Conservation (phyloP, 345 rosid species). For the Eucalyptus cladocalyx region DNA sequence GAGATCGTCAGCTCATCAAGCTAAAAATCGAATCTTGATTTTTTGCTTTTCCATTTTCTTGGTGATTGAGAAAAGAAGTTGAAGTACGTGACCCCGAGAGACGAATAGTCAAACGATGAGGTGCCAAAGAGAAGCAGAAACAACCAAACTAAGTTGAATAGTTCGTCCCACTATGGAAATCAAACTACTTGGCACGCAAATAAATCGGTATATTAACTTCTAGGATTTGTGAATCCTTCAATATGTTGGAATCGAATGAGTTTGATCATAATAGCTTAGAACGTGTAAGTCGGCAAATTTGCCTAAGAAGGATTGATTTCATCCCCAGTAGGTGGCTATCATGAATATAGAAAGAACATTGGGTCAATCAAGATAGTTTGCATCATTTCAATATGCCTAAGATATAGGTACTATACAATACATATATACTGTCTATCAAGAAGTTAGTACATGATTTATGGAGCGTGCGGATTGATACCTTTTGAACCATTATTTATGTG, state of each 20-base stretch:
- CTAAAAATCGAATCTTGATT: neutral
- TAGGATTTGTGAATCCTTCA: neutral
- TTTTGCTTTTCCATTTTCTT: neutral
- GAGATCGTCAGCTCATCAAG: neutral
- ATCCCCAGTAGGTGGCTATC: rapidly evolving
- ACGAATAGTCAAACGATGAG: neutral
- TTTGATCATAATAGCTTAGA: neutral
- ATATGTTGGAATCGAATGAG: neutral
- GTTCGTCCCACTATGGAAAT: neutral
- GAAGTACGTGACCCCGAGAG: neutral
- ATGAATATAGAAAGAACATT: neutral
- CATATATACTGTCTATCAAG: neutral
- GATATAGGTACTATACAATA: neutral
- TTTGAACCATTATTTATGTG: neutral
- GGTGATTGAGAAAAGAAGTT: neutral
- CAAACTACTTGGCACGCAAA: no score
- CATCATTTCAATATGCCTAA: neutral
- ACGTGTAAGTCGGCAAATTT: neutral
- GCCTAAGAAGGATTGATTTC: neutral
- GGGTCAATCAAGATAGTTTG: neutral
- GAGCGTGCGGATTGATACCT: rapidly evolving
- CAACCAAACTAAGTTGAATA: neutral
- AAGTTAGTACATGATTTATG: neutral
- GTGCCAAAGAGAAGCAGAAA: neutral
- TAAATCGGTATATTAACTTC: no score